Conservation (phyloP, 1,284 basidiomycete species). For the Sphaerobolus stellatus region DNA sequence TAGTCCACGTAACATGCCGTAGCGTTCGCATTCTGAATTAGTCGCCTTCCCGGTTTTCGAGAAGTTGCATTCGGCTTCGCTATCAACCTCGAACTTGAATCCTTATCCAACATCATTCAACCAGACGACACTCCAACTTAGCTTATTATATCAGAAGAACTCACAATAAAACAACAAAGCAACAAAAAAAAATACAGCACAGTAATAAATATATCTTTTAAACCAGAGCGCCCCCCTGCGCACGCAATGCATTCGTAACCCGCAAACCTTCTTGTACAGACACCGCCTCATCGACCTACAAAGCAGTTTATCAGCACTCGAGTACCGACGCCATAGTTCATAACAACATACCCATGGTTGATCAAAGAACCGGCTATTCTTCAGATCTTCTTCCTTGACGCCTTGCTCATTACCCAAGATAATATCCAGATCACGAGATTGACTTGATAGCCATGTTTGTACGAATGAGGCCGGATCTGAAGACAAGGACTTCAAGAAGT, state of each 20-base stretch:
- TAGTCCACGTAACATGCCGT: no score
- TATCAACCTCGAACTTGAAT: no score
- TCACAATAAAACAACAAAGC: background rate
- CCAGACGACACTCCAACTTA: background rate
- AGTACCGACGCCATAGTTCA: background rate
- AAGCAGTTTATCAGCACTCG: background rate
- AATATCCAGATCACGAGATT: conserved; percentile 86
- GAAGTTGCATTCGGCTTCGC: no score
- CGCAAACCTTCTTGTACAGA: conserved; percentile 57
- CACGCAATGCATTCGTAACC: conserved; percentile 28
- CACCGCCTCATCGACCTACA: conserved; percentile 58
- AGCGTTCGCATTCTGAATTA: no score
- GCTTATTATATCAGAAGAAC: no score
- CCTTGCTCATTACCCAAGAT: conserved; percentile 86
- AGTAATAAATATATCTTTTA: background rate
- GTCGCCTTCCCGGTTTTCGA: no score
- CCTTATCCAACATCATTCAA: background rate
- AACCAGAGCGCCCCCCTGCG: conserved; percentile 3
- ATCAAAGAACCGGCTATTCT: conserved; percentile 85
- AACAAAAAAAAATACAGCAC: background rate
- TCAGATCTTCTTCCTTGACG: conserved; percentile 82
- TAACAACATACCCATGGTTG: conserved; percentile 68
- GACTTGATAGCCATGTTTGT: conserved; percentile 87
- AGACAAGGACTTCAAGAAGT: conserved; percentile 85
- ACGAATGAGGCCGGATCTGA: conserved; percentile 80